Base-by-base conservation (phyloP, 1,139 yeast species). In the Groenewaldozyma sp. region DNA sequence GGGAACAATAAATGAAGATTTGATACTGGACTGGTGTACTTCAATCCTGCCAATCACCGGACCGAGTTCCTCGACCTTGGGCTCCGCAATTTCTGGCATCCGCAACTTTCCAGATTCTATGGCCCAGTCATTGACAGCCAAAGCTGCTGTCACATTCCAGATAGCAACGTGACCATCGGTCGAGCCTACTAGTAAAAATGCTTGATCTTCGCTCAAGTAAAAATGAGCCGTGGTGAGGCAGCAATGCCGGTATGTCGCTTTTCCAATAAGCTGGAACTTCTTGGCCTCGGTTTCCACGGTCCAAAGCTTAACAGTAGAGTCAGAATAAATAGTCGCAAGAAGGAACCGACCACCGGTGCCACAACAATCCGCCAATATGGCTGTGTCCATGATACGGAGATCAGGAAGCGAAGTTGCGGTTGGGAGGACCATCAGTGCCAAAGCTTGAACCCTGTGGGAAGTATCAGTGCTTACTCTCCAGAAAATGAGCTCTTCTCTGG, bases 21-120 rank as follows among this genome's bases (percentile, higher is more conserved):
- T 82, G 40, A 88, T 72, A 31, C 95, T 86, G 27, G 91, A 86
- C 57, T 87, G 95, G 54, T 91, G 97, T 10, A 83, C 63, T 42
- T 66, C 74, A 39, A 76, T 70, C 31, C 70, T 65, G 36, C 71
- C 54, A 2, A 65, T 37, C 4, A 17, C 19, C 3, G n/a, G 14
- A 6, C 27, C 18, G 20, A 28, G 9, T 7, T 13, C 34, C n/a
- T 28, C 28, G 9, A 18, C 22, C 22, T 6, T 9, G 4, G 22
- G 7, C 7, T 14, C 33, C 20, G 13, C 33, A 5, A 17, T 16
- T 5, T n/a, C n/a, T 14, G 5, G n/a, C 9, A 29, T 11, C 18
- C n/a, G 13, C 14, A 13, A 28, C 7, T 22, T 7, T 7, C 26
- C 26, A 22, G 26, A 22, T 7, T 11, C 11, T 13, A 28, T n/a